phyloP scores from a whole-genome alignment of 495 filamentous ascomycete species.

The Cairneyella variabilis region DNA sequence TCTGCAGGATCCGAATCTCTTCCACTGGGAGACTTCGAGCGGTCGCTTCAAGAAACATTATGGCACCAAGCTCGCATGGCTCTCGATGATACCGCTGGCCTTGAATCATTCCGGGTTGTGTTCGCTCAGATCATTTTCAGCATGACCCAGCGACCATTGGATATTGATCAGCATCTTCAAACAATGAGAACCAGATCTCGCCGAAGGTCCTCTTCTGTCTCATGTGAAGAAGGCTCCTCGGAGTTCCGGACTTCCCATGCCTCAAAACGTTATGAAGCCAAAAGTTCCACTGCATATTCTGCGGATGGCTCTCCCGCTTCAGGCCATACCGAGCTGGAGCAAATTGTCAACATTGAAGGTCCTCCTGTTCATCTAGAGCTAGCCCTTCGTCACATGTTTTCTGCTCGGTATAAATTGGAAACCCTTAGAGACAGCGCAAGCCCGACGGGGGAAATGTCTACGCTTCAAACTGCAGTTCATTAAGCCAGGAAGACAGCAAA shows the following conservation, averaged over 20 bases:
- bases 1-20: background rate
- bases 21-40: slow-evolving; percentile 27
- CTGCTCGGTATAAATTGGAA: slow-evolving; percentile 32
- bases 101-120: slow-evolving; percentile 41
- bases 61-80: slow-evolving; percentile 42
- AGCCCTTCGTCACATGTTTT: slow-evolving; percentile 33
- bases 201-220: background rate
- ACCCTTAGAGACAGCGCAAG: slow-evolving; percentile 16
- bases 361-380: slow-evolving; percentile 37
- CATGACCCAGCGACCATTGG: slow-evolving; percentile 38
- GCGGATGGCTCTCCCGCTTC: background rate
- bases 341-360: slow-evolving; percentile 35
- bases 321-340: slow-evolving; percentile 14
- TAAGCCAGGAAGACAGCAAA: slow-evolving; percentile 30
- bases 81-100: slow-evolving; percentile 30
- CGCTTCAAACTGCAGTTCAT: slow-evolving; percentile 13
- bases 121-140: slow-evolving; percentile 46
- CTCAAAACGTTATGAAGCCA: background rate
- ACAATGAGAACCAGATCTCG: background rate
- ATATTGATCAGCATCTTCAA: slow-evolving; percentile 6
- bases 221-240: too few species aligned
- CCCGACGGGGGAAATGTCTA: slow-evolving; percentile 13
- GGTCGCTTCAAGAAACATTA: slow-evolving; percentile 34
- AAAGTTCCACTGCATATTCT: background rate
- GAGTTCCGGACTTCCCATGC: too few species aligned